A percentile compares a stretch with the other conserved stretches of the same genome.
These are phyloP conservation scores for Arthrobotrys iridis DNA, from an alignment of 2,329 filamentous ascomycete genomes.

Conservation along the genomic window DNA sequence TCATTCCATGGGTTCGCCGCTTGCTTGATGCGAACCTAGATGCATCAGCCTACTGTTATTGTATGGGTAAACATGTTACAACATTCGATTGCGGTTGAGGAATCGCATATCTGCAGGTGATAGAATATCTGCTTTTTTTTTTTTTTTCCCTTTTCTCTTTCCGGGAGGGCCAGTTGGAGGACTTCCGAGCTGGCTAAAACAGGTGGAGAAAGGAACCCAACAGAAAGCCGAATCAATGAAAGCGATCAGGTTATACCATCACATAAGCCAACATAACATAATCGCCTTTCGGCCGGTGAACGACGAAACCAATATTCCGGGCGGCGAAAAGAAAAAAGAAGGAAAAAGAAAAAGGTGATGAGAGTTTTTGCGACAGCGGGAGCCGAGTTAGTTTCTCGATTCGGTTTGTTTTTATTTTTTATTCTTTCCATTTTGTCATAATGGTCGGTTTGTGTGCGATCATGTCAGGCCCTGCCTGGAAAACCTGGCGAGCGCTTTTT, in stretches of 20 bases:
- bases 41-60: too few species aligned
- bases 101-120: constrained; percentile 23
- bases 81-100: background rate
- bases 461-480: constrained; percentile 37
- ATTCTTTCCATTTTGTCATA: constrained; percentile 21
- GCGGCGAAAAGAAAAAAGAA: background rate
- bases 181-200: constrained; percentile 9
- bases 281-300: constrained; percentile 30
- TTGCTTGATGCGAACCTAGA: constrained; percentile 2
- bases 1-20: constrained; percentile 32
- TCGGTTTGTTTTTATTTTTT: constrained; percentile 24
- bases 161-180: too few species aligned
- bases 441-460: constrained; percentile 22
- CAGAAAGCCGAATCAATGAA: constrained; percentile 1
- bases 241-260: background rate
- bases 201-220: constrained; percentile 36
- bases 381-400: constrained; percentile 30
- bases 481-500: constrained; percentile 35
- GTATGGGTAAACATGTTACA: background rate
- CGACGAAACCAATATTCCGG: background rate
- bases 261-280: background rate
- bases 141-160: too few species aligned
- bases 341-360: constrained; percentile 22
- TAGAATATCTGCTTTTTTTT: too few species aligned
- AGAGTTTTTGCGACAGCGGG: constrained; percentile 39